Base-by-base conservation (phyloP, 352 stramenopile genomes). In the Aphanomyces invadans region DNA sequence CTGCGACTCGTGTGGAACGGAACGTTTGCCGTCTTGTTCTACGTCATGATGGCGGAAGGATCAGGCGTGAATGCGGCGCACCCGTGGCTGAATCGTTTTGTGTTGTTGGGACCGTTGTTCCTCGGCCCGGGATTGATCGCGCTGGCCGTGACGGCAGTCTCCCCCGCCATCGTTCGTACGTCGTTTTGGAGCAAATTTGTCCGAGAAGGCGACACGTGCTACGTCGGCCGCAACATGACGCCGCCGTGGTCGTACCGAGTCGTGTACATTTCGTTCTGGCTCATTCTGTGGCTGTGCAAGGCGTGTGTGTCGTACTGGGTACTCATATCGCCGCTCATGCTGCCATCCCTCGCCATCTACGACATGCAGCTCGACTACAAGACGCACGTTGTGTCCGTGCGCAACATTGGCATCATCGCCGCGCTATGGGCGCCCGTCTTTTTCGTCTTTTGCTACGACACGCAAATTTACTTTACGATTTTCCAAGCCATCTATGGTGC, bases 381-480 rank as follows among this genome's bases (percentile, higher is more conserved):
- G 9, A 86, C 76, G 59, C 74, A 79, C 32, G 60, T 88, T 10
- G 74, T 88, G 26, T 88, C 79, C 44, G 86, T 89, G 71, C 79
- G 86, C 68, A 89, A 89, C 66, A 69, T 87, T 15, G 79, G 76
- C 60, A 77, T 86, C 9, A 84, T 88, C 64, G 54, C 72, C 12
- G 76, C 81, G 32, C 62, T 88, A 46, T 89, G 81, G 81, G 55
- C 82, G 68, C 81, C 81, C 0, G 77, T 87, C 19, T 72, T 88
- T 23, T 88, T 87, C 53, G 82, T 89, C 45, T 89, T 88, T 68
- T 88, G 84, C 67, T 89, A 89, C 70, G 81, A 89, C 62, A 88
- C 81, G 19, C 81, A 89, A 61, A 89, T 89, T 53, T 89, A 88
- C 69, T 89, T 89, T 55, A 88, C 81, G 1, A 70, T 84, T 12